These are phyloP conservation scores for Trametes elegans DNA, from an alignment of 768 basidiomycete genomes.

Conservation along the genomic window DNA sequence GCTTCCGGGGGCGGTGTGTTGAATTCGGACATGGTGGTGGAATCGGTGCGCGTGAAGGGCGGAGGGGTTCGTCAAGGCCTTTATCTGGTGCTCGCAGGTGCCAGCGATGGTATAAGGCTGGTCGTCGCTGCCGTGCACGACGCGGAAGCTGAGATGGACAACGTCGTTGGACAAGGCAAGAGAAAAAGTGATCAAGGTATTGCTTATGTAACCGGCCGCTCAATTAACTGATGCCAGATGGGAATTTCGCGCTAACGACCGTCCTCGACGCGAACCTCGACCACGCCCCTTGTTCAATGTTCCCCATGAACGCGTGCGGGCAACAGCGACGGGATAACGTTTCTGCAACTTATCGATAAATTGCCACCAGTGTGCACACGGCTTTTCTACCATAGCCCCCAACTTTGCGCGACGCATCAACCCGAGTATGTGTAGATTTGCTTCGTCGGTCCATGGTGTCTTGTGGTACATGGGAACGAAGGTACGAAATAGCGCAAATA, in stretches of 20 bases:
- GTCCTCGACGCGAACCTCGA: background rate
- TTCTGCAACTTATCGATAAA: no score
- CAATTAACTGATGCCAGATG: slow-evolving; percentile 16
- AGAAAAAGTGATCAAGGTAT: slow-evolving; percentile 17
- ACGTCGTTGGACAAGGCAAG: slow-evolving; percentile 9
- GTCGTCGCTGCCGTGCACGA: slow-evolving; percentile 12
- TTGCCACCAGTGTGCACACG: no score
- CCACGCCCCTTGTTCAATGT: background rate
- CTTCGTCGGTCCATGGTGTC: no score
- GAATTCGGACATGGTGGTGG: slow-evolving; percentile 26
- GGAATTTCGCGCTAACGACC: slow-evolving; percentile 4
- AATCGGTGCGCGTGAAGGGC: background rate
- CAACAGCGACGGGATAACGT: no score
- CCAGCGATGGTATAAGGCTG: slow-evolving; percentile 1
- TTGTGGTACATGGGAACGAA: no score
- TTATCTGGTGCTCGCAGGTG: background rate
- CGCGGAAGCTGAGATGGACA: slow-evolving; percentile 13
- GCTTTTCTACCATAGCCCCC: no score
- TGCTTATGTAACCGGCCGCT: slow-evolving; percentile 15
- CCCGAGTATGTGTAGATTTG: no score
- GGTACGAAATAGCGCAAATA: no score
- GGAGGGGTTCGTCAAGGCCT: background rate
- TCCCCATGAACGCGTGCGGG: background rate
- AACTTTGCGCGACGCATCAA: no score
- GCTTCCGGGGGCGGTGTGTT: slow-evolving; percentile 17